phyloP scores from a whole-genome alignment of 768 basidiomycete genomes.

The Tubosaeta sp. region DNA sequence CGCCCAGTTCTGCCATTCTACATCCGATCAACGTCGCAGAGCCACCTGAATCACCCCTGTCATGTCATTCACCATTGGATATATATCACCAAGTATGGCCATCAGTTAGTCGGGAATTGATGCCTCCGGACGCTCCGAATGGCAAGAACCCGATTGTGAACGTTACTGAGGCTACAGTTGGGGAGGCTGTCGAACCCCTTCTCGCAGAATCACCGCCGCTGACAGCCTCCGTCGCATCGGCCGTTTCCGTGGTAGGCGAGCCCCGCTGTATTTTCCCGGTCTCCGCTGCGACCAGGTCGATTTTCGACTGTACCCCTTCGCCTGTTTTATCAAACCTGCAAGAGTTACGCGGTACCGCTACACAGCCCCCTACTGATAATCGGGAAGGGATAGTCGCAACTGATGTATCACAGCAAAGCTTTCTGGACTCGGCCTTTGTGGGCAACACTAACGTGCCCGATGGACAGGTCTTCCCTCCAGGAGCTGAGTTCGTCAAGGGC shows the following conservation, averaged over 20 bases:
- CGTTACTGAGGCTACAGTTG: background rate
- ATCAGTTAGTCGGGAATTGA: conserved; percentile 35
- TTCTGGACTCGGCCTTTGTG: conserved; percentile 53
- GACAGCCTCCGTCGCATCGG: conserved; percentile 21
- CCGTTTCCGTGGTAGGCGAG: conserved; percentile 3
- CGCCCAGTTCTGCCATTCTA: background rate
- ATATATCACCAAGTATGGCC: conserved; percentile 31
- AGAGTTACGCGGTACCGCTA: background rate
- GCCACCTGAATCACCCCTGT: conserved; percentile 4
- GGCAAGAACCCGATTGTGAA: background rate
- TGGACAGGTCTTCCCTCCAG: conserved; percentile 75
- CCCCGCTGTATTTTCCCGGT: conserved; percentile 3
- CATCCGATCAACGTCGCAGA: conserved; percentile 10
- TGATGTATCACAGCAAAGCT: background rate
- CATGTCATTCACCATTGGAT: conserved; percentile 13
- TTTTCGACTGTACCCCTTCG: conserved; percentile 27
- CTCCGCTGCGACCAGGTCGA: conserved; percentile 18
- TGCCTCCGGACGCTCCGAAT: conserved; percentile 23
- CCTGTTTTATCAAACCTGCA: conserved; percentile 3
- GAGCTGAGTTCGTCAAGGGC: conserved; percentile 81
- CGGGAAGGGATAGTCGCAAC: background rate
- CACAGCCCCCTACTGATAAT: background rate
- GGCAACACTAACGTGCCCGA: conserved; percentile 68
- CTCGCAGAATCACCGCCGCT: conserved; percentile 29
- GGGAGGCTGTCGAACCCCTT: conserved; percentile 21